Evolutionary conservation across 1,284 basidiomycete species (phyloP).

Genomic region (Abortiporus biennis): DNA sequence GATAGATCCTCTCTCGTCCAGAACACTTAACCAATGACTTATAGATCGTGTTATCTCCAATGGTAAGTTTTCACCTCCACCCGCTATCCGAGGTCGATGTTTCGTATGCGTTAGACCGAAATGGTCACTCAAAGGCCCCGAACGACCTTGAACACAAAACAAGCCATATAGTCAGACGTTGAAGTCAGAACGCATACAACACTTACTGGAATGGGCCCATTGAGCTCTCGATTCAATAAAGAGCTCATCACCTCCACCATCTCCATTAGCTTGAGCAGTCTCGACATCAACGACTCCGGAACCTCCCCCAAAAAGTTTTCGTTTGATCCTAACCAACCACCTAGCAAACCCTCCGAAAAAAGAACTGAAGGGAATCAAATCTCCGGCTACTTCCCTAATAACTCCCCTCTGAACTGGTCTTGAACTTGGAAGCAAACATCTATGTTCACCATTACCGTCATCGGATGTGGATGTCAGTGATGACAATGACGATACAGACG

Average conservation of each 20-base stretch:
- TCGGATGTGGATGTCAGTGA: slow-evolving; percentile 7
- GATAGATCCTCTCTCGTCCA: slow-evolving; percentile 50
- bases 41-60: slow-evolving; percentile 47
- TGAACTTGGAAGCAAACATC: slow-evolving; percentile 20
- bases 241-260: background rate
- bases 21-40: slow-evolving; percentile 50
- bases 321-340: slow-evolving; percentile 10
- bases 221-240: too few relatives aligned
- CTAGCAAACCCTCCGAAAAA: slow-evolving; percentile 8
- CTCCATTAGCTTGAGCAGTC: background rate
- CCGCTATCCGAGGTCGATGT: slow-evolving; percentile 30
- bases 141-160: background rate
- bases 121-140: background rate
- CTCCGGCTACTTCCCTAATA: slow-evolving; percentile 18
- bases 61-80: slow-evolving; percentile 40
- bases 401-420: slow-evolving; percentile 10
- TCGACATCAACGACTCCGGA: background rate
- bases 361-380: slow-evolving; percentile 25
- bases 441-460: slow-evolving; percentile 12
- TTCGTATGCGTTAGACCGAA: slow-evolving; percentile 21
- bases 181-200: too few relatives aligned
- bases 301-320: background rate
- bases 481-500: slow-evolving; percentile 12
- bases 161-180: background rate
- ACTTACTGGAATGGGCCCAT: background rate